phyloP scores from a whole-genome alignment of 768 basidiomycete species.

The Termitomyces sp. region DNA sequence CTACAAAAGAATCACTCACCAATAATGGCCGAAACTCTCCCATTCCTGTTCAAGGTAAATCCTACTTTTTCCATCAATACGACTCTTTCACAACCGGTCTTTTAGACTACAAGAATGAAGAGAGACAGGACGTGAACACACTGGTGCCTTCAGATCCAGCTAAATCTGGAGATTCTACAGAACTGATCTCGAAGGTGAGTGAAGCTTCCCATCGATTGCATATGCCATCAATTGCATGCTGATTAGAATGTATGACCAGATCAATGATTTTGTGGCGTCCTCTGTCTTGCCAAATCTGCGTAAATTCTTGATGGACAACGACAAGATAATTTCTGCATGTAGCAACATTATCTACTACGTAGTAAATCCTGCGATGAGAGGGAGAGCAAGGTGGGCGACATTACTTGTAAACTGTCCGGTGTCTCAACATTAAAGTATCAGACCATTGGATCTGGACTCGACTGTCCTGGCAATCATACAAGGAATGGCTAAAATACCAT shows the following conservation, averaged over 20 bases:
- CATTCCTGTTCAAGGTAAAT: conserved; percentile 36
- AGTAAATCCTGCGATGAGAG: conserved; percentile 76
- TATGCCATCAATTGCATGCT: not conserved
- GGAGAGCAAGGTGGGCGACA: conserved; percentile 59
- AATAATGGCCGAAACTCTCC: conserved; percentile 74
- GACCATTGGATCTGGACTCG: conserved; percentile 77
- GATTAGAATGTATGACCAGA: conserved; percentile 36
- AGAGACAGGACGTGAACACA: conserved; percentile 51
- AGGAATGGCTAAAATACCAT: conserved; percentile 77
- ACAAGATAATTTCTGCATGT: conserved; percentile 77
- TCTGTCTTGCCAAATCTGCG: conserved; percentile 73
- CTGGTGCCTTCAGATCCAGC: conserved; percentile 34
- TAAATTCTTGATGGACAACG: conserved; percentile 77
- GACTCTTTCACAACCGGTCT: not conserved
- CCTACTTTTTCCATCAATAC: not conserved
- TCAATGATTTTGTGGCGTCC: conserved; percentile 67
- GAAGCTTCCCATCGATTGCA: not conserved
- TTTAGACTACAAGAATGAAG: conserved; percentile 49
- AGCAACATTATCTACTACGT: conserved; percentile 84
- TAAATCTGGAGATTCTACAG: conserved; percentile 33
- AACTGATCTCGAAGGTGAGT: conserved; percentile 46
- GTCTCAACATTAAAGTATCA: conserved; percentile 23
- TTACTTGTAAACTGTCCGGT: not conserved
- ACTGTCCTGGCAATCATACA: conserved; percentile 63
- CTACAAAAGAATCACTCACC: conserved; percentile 57